Conservation (phyloP, 2,329 filamentous ascomycete genomes). For the Sporothrix pseudoabietina region DNA sequence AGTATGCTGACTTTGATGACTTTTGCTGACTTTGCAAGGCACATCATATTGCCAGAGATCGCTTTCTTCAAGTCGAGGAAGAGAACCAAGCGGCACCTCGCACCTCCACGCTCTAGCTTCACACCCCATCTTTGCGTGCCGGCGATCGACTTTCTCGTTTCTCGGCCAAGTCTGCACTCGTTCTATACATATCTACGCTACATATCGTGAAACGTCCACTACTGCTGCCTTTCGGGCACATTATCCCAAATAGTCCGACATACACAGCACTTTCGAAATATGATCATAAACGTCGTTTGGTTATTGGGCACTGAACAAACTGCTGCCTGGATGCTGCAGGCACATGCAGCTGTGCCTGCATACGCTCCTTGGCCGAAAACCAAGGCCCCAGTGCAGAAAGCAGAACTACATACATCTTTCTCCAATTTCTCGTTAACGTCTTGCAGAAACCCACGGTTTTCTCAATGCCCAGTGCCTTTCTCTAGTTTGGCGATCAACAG, state of each 20-base stretch:
- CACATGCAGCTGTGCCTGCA: constrained; percentile 15
- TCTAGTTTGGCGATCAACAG: not conserved
- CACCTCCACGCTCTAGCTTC: not conserved
- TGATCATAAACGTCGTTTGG: not conserved
- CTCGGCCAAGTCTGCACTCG: not conserved
- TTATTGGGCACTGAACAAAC: not conserved
- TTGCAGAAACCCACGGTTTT: not conserved
- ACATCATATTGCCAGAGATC: not conserved
- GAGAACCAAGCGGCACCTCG: not conserved
- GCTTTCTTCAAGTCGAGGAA: not conserved
- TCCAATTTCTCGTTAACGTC: not conserved
- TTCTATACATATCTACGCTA: not conserved
- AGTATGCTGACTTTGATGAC: constrained; percentile 11
- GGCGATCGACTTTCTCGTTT: not conserved
- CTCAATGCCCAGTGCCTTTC: not conserved
- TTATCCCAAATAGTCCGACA: not conserved
- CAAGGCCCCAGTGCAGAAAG: not conserved
- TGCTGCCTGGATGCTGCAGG: constrained; percentile 23
- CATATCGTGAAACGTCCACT: constrained; percentile 3
- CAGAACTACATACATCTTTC: not conserved
- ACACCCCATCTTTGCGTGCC: not conserved
- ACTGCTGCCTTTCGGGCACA: not conserved
- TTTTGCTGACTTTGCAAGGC: constrained; percentile 6
- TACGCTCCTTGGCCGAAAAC: not conserved
- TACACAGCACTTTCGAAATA: not conserved